Percentiles rank a stretch among this genome's conserved stretches.
phyloP scores from a whole-genome alignment of 1,139 yeast genomes.

The Geotrichum histeridarum region DNA sequence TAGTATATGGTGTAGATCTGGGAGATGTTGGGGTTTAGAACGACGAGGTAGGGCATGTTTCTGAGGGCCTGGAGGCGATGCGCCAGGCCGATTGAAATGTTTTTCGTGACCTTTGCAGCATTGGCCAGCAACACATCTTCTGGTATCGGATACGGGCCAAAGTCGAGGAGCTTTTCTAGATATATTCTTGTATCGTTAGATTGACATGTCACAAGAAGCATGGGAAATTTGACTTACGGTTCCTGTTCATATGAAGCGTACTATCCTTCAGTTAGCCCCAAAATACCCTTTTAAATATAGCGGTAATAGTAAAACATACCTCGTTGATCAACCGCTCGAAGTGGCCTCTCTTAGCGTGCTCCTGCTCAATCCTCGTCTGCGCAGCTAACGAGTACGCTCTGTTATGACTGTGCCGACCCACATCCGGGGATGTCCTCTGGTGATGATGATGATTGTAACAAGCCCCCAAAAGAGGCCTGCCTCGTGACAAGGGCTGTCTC shows the following conservation, averaged over 20 bases:
- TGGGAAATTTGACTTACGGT: slow-evolving; percentile 3
- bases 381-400: too few relatives aligned
- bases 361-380: background rate
- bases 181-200: slow-evolving; percentile 18
- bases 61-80: slow-evolving; percentile 64
- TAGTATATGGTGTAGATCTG: slow-evolving; percentile 69
- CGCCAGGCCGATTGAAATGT: slow-evolving; percentile 38
- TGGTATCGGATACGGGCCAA: slow-evolving; percentile 29
- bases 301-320: slow-evolving; percentile 4
- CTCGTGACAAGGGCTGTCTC: too few relatives aligned
- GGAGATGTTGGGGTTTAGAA: slow-evolving; percentile 85
- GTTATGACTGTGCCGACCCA: too few relatives aligned
- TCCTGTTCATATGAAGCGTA: slow-evolving; percentile 5
- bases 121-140: slow-evolving; percentile 36
- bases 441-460: too few relatives aligned
- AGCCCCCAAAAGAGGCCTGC: too few relatives aligned
- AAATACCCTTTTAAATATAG: too few relatives aligned
- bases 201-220: background rate
- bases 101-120: slow-evolving; percentile 39
- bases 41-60: slow-evolving; percentile 72
- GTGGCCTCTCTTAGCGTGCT: background rate
- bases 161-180: slow-evolving; percentile 29
- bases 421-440: too few relatives aligned
- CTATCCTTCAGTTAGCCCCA: slow-evolving; percentile 7
- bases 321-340: slow-evolving; percentile 15